Evolutionary conservation across 2,329 filamentous ascomycete species (phyloP), one percentile per base, ranked within the genome.

Genomic region (Trichoderma cornu-damae): DNA sequence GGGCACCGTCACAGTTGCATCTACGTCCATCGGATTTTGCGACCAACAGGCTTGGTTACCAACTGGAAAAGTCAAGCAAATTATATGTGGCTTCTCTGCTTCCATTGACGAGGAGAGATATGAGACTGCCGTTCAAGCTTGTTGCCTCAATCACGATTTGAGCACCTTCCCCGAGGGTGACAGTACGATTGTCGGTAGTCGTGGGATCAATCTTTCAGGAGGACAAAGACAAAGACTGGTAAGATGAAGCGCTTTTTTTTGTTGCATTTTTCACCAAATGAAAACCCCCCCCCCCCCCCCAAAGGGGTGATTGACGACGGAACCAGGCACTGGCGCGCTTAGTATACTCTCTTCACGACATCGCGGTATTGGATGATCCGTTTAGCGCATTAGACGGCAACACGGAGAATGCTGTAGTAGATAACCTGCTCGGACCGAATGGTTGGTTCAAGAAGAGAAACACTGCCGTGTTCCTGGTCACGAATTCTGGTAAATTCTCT

Each of bases 401-500:
- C 1, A 64, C 62, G 0, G 62, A 64, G 43, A 57, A 38, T 14
- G 32, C 28, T 11, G 50, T 63, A 1, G 46, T 64, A 3, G 32
- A 61, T 3, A 62, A 62, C 24, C 49, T 63, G 4, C 43, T 60
- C 26, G 54, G 59, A 0, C 46, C 64, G 0, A 46, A 61, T 2
- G 73, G 74, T 0, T 53, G 73, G 0, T 55, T 73, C 0, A 63
- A 64, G 7, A 60, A 62, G 16, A 47, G 59, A 3, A 57, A 60
- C 1, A 67, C 64, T 11, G 70, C 73, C 0, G 69, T 74, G 0
- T 6, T 75, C 3, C 63, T 70, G 22, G 63, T 69, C 4, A 67
- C 66, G 2, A 73, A 70, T n/a, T 66, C 50, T 7, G 35, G 57
- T 32, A 6, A 49, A 20, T 28, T 1, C 3, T 1, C 5, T 1